A percentile compares a stretch with the other conserved stretches of the same genome.
These are phyloP conservation scores for Malassezia arunalokei DNA, from an alignment of 1,284 basidiomycete species.

Conservation along the genomic window DNA sequence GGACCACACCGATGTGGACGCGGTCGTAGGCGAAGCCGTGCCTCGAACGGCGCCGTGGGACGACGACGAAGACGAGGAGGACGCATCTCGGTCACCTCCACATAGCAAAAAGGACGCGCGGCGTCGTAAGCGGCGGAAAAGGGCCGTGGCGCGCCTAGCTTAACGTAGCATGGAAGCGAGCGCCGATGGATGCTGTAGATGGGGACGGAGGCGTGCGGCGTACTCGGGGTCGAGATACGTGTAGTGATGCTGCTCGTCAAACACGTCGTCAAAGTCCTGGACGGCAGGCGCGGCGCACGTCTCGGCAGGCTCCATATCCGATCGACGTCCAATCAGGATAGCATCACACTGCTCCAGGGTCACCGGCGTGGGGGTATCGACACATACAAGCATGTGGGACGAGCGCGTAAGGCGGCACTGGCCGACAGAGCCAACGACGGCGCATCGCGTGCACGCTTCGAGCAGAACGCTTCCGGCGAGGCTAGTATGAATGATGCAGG, in stretches of 20 bases:
- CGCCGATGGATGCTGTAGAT: neutral
- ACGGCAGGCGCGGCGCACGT: neutral
- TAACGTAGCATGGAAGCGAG: neutral
- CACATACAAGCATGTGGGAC: neutral
- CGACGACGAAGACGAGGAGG: neutral
- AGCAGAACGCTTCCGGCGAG: conserved; percentile 7
- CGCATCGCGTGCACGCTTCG: conserved; percentile 4
- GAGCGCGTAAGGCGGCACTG: conserved; percentile 6
- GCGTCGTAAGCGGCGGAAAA: conserved; percentile 13
- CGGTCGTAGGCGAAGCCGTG: neutral
- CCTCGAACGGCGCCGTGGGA: neutral
- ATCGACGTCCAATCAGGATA: neutral
- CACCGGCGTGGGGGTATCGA: conserved; percentile 3
- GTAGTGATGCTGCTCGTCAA: neutral
- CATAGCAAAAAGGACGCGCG: neutral
- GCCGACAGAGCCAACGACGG: neutral
- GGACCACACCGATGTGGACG: neutral
- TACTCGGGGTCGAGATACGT: neutral
- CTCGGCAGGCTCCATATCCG: neutral
- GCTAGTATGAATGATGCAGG: neutral
- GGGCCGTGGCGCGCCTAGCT: neutral
- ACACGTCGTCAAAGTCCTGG: conserved; percentile 12
- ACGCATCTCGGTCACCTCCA: neutral
- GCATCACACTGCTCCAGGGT: conserved; percentile 5
- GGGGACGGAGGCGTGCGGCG: neutral